Conservation (phyloP, 2,329 filamentous ascomycete species). For the Apiospora koreana region DNA sequence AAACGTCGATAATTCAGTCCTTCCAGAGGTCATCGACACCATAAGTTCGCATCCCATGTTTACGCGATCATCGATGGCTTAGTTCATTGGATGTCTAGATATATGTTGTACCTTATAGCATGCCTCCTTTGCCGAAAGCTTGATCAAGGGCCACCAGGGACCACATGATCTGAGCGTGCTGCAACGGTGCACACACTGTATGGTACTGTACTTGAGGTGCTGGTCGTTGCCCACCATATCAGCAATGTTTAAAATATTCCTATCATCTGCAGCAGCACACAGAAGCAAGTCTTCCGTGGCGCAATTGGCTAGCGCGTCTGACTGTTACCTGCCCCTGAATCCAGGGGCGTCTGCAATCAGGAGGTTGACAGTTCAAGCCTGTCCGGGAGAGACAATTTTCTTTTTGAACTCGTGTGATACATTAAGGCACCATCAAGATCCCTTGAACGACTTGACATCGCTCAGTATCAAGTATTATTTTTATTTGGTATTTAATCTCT, state of each 20-base stretch:
- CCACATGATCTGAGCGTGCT: neutral
- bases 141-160: neutral
- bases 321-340: conserved; percentile 45
- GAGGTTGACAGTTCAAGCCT: conserved; percentile 13
- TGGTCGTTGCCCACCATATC: neutral
- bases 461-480: neutral
- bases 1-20: no score
- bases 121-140: neutral
- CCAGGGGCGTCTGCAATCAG: conserved; percentile 3
- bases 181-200: no score
- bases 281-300: conserved; percentile 32
- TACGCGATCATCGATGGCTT: no score
- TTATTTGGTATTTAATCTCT: no score
- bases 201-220: neutral
- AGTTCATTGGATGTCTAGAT: no score
- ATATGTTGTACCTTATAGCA: no score
- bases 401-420: neutral
- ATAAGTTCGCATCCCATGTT: no score
- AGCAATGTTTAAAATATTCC: neutral
- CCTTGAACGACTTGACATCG: no score
- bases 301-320: conserved; percentile 60
- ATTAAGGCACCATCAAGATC: neutral
- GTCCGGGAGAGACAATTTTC: neutral
- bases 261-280: neutral
- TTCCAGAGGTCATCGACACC: no score